phyloP scores from a whole-genome alignment of 768 basidiomycete genomes.

The Pleurotus pulmonarius region DNA sequence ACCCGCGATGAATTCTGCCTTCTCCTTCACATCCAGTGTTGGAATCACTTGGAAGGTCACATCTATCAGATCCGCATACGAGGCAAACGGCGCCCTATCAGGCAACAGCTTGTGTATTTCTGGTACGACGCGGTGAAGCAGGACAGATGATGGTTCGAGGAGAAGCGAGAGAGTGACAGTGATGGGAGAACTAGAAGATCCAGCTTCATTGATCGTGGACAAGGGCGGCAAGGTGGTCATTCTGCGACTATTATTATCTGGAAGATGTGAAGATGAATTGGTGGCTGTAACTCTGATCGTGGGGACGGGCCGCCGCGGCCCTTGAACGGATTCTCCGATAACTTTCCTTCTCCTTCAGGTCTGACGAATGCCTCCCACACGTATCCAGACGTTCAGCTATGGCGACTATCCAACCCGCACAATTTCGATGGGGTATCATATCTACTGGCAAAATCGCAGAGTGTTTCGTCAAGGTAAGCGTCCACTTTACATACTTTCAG shows the following conservation, averaged over 20 bases:
- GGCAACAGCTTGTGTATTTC: conserved; percentile 32
- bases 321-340: conserved; percentile 4
- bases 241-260: not conserved
- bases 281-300: not conserved
- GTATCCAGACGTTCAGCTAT: conserved; percentile 15
- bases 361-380: conserved; percentile 2
- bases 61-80: conserved; percentile 58
- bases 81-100: conserved; percentile 18
- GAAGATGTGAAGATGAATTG: no score
- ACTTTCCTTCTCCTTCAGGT: not conserved
- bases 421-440: conserved; percentile 82
- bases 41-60: conserved; percentile 42
- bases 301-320: conserved; percentile 1
- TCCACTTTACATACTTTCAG: not conserved
- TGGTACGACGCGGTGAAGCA: conserved; percentile 46
- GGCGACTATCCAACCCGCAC: conserved; percentile 30
- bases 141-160: conserved; percentile 55
- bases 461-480: conserved; percentile 59
- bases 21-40: conserved; percentile 47
- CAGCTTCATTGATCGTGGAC: conserved; percentile 25
- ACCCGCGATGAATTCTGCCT: conserved; percentile 68
- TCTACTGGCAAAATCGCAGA: conserved; percentile 75
- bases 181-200: conserved; percentile 33
- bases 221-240: conserved; percentile 24
- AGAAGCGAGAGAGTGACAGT: conserved; percentile 21